phyloP scores from a whole-genome alignment of 352 stramenopile species.

The Phytophthora pseudosyringae region DNA sequence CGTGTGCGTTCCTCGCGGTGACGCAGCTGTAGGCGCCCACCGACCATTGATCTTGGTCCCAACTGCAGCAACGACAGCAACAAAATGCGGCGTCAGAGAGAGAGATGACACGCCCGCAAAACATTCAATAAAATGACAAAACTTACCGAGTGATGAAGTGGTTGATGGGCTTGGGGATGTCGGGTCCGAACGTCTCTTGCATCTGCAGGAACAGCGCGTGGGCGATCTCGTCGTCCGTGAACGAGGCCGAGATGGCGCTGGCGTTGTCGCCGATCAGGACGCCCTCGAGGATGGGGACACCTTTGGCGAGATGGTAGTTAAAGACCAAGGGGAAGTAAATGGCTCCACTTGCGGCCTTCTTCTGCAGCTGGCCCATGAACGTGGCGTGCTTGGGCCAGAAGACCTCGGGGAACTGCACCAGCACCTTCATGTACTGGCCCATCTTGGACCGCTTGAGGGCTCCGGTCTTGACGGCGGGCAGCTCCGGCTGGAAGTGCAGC shows the following conservation, averaged over 20 bases:
- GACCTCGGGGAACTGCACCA: slow-evolving; percentile 73
- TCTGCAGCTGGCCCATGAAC: slow-evolving; percentile 54
- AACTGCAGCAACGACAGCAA: slow-evolving; percentile 44
- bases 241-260: slow-evolving; percentile 45
- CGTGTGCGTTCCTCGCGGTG: slow-evolving; percentile 52
- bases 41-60: slow-evolving; percentile 68
- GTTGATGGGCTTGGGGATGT: slow-evolving; percentile 43
- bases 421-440: slow-evolving; percentile 73
- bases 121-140: slow-evolving; percentile 28
- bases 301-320: slow-evolving; percentile 65
- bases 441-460: slow-evolving; percentile 64
- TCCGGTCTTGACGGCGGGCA: slow-evolving; percentile 52
- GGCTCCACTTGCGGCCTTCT: slow-evolving; percentile 8
- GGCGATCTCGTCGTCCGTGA: slow-evolving; percentile 59
- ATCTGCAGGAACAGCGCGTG: slow-evolving; percentile 57
- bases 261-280: slow-evolving; percentile 64
- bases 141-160: slow-evolving; percentile 66
- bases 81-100: slow-evolving; percentile 14
- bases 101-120: slow-evolving; percentile 34
- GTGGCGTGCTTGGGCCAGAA: slow-evolving; percentile 64
- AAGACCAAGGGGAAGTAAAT: slow-evolving; percentile 69
- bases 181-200: slow-evolving; percentile 49
- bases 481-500: slow-evolving; percentile 56
- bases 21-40: slow-evolving; percentile 75
- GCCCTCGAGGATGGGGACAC: slow-evolving; percentile 57